A percentile compares a stretch with the other conserved stretches of the same genome.
Conservation (phyloP, 129 eudicot species). For the Flaveria bidentis region DNA sequence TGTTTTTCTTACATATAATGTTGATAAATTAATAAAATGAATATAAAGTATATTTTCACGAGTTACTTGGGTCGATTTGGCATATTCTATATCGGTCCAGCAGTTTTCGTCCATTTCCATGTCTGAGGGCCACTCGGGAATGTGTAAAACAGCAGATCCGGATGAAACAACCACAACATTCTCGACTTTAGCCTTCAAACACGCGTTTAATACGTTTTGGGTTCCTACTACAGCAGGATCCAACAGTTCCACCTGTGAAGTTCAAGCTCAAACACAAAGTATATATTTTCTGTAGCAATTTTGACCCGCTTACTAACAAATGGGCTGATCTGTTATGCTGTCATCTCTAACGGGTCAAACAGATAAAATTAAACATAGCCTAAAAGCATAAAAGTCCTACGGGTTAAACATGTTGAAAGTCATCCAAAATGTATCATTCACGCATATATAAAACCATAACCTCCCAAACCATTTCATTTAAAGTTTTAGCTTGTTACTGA, state of each 20-base stretch:
- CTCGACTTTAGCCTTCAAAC: slow-evolving; percentile 37
- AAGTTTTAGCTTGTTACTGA: no score
- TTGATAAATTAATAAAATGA: neutral
- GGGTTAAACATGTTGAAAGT: neutral
- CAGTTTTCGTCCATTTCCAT: slow-evolving; percentile 47
- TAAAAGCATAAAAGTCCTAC: neutral
- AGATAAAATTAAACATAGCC: no score
- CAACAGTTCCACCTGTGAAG: slow-evolving; percentile 35
- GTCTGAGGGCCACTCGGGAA: slow-evolving; percentile 42
- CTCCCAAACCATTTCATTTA: no score
- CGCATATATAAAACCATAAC: no score
- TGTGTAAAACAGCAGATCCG: slow-evolving; percentile 30
- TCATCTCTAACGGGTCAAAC: neutral
- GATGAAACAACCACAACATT: slow-evolving; percentile 49
- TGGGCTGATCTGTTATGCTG: neutral
- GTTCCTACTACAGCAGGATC: slow-evolving; percentile 51
- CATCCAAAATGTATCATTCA: neutral
- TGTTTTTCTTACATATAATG: neutral
- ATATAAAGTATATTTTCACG: neutral
- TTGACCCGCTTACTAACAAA: neutral
- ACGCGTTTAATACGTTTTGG: slow-evolving; percentile 47
- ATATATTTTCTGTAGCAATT: neutral
- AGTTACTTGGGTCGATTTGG: slow-evolving; percentile 29
- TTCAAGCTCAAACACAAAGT: neutral
- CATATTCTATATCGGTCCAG: slow-evolving; percentile 42